Evolutionary conservation across 495 filamentous ascomycete genomes (phyloP), one percentile per base, ranked within the genome.

Genomic region (Neurospora tetraspora): DNA sequence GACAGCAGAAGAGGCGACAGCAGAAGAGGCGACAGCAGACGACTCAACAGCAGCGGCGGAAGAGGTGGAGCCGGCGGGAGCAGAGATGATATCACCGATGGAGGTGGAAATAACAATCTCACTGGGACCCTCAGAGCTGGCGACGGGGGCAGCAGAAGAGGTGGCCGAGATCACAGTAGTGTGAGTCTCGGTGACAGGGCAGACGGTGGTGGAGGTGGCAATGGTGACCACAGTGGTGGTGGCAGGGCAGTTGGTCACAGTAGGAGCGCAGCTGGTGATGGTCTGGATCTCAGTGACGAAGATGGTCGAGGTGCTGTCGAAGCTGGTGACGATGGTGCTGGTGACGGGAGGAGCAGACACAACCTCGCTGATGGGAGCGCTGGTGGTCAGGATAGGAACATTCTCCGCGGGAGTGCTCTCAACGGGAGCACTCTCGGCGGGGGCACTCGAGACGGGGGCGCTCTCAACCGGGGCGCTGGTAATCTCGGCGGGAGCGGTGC

Each of bases 181-280:
- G 39, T 75, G 69, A 68, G 83, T 85, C 81, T 82, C 81, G 40
- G 84, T 84, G 70, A 85, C 80, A 8, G 86, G 79, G 80, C 83
- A 88, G 74, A 91, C 78, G 69, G 90, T 91, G 47, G 90, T 91
- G n/a, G 86, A 89, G 61, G 91, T 76, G 37, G 88, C 81, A 72
- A 91, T 82, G 14, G 86, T 90, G 27, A 88, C 86, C 6, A 89
- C 88, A 36, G 81, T 84, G 47, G 87, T 87, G 14, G 71, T 73
- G 39, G 84, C 87, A 69, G 89, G 89, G 84, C 89, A 91, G 80
- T 88, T 80, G 39, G 86, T 81, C 16, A 90, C 84, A 1, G 80
- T 85, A 1, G 88, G 77, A 18, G 80, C 87, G 73, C 88, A 91
- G 83, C 86, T 86, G 47, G 85, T 89, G 81, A 90, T 85, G 39